These are phyloP conservation scores for Phytophthora idaei DNA, from an alignment of 352 stramenopile species.

Conservation along the genomic window DNA sequence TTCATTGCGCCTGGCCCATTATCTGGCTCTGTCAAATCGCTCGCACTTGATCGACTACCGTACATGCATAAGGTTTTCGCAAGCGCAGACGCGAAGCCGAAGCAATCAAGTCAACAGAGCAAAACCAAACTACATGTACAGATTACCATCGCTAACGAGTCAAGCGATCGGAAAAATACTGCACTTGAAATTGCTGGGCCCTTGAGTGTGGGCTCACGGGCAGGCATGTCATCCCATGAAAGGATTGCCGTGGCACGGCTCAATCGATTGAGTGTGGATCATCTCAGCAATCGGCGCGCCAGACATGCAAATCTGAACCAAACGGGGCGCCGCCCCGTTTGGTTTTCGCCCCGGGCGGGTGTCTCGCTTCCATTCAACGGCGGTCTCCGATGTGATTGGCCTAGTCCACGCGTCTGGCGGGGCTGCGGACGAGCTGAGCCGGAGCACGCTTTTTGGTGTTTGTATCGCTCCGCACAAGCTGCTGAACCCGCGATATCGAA, in stretches of 20 bases:
- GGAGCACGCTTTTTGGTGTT: slow-evolving; percentile 34
- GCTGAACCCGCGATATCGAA: background rate
- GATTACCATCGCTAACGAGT: no score
- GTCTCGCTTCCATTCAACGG: slow-evolving; percentile 21
- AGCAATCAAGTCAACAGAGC: background rate
- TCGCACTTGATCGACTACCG: background rate
- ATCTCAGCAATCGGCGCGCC: background rate
- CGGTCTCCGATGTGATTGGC: slow-evolving; percentile 27
- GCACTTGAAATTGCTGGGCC: background rate
- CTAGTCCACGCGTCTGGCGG: slow-evolving; percentile 16
- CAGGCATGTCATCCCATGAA: slow-evolving; percentile 7
- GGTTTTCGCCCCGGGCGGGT: background rate
- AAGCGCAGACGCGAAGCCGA: slow-evolving; percentile 5
- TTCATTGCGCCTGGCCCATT: slow-evolving; percentile 22
- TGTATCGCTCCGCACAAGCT: background rate
- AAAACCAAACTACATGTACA: no score
- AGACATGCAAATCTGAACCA: slow-evolving; percentile 29
- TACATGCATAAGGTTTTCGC: slow-evolving; percentile 1
- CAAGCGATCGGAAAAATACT: no score
- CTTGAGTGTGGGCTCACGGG: slow-evolving; percentile 6
- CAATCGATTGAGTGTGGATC: background rate
- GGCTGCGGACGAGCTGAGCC: slow-evolving; percentile 15
- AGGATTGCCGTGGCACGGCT: slow-evolving; percentile 10
- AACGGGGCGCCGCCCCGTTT: background rate
- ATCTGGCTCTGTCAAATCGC: slow-evolving; percentile 21